Base-by-base conservation (phyloP, 805 yeast species). In the Dipodascopsis uninucleata region DNA sequence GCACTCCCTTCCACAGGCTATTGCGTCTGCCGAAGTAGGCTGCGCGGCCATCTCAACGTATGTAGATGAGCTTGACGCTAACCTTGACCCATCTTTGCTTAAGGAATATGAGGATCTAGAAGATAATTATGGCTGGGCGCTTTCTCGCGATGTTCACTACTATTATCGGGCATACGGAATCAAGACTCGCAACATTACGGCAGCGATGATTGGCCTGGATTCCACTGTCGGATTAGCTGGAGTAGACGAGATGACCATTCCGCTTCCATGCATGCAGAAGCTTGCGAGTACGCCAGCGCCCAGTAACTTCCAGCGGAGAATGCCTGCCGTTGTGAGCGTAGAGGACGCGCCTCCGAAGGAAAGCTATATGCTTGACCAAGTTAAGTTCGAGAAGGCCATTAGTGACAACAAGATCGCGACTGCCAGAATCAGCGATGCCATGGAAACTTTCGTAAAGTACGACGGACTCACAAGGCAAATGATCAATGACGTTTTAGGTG, bases 1-100 rank as follows among this genome's bases (percentile, higher is more conserved):
- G 18, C 66, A 62, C 39, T 57, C 66, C 10, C 43, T 65, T 26
- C 64, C 58, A 28, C 70, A 66, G 45, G 70, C 67, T 10, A 57
- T 66, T 18, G 36, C 63, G 21, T 67, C 69, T 6, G 67, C 67
- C 5, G 68, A 66, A 42, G 67, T 65, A 4, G 61, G 61, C n/a
- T 65, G 69, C 49, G 54, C 39, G 7, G 59, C 60, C 14, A 61
- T 66, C 31, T 59, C 67, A 2, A 66, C 69, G 2, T 66, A 66
- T 39, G 66, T 66, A 21, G 68, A 66, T 46, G 49, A 53, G 3
- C 43, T 61, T 28, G 44, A 47, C 24, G 57, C 47, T 26, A 58
- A 58, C 31, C 25, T 59, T 3, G 64, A 63, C 32, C 63, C 65
- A 16, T 44, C 59, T 5, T 12, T 39, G 5, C 61, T 57, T 24